Conservation (phyloP, 192 early-diverging fungal species). For the Coemansia sp. region DNA sequence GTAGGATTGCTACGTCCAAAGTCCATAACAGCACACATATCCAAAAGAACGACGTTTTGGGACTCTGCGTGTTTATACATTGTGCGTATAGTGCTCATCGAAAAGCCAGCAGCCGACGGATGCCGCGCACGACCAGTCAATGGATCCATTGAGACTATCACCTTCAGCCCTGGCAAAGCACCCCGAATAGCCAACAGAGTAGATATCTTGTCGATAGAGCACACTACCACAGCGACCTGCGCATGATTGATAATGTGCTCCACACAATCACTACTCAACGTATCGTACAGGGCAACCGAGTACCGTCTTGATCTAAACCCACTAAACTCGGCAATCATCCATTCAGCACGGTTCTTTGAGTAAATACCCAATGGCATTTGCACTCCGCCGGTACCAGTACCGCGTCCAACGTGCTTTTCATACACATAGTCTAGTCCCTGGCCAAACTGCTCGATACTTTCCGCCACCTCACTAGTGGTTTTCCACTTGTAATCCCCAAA, state of each 20-base stretch:
- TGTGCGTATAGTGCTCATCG: constrained; percentile 8
- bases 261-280: constrained; percentile 73
- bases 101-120: constrained; percentile 7
- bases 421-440: constrained; percentile 61
- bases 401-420: constrained; percentile 34
- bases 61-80: constrained; percentile 55
- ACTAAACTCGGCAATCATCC: constrained; percentile 64
- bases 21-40: constrained; percentile 54
- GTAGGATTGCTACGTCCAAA: constrained; percentile 54
- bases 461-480: constrained; percentile 58
- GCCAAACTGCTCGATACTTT: constrained; percentile 60
- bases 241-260: constrained; percentile 79
- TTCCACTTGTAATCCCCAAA: constrained; percentile 63
- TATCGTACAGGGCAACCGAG: constrained; percentile 81
- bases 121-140: constrained; percentile 21
- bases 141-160: constrained; percentile 70
- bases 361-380: constrained; percentile 61
- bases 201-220: constrained; percentile 54
- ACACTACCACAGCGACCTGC: constrained; percentile 63
- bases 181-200: constrained; percentile 51
- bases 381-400: constrained; percentile 4
- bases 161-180: constrained; percentile 60
- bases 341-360: constrained; percentile 69
- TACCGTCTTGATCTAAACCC: constrained; percentile 56
- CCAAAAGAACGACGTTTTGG: constrained; percentile 56